phyloP scores from a whole-genome alignment of 306 rosid genomes.

The Parietaria judaica region DNA sequence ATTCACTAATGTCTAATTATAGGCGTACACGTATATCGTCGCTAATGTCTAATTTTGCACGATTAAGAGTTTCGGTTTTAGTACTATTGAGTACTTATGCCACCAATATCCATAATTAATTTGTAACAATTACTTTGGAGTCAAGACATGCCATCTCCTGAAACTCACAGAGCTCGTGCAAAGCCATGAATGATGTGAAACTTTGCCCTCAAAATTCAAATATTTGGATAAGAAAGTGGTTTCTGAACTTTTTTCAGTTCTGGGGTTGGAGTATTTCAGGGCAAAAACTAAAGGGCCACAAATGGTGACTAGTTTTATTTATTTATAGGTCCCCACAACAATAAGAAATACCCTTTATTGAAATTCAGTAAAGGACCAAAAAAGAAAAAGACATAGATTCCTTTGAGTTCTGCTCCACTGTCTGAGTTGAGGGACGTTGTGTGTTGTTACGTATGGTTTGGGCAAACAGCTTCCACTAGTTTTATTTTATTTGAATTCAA shows the following conservation, averaged over 20 bases:
- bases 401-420: slow-evolving; percentile 4
- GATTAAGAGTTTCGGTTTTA: no score
- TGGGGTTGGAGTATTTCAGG: no score
- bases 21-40: no score
- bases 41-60: no score
- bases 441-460: no score
- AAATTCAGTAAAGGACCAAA: neutral
- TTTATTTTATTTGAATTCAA: neutral
- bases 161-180: slow-evolving; percentile 10
- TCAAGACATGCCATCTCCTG: neutral
- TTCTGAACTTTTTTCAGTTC: neutral
- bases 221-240: slow-evolving; percentile 1
- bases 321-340: neutral
- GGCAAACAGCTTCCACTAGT: no score
- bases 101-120: no score
- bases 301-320: no score
- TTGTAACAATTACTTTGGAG: neutral
- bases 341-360: neutral
- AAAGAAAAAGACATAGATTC: neutral
- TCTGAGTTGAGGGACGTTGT: neutral
- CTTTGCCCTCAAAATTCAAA: neutral
- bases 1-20: no score
- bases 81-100: no score
- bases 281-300: no score
- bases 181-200: neutral